phyloP scores from a whole-genome alignment of 768 basidiomycete species.

The Pilatotrama ljubarskyi region DNA sequence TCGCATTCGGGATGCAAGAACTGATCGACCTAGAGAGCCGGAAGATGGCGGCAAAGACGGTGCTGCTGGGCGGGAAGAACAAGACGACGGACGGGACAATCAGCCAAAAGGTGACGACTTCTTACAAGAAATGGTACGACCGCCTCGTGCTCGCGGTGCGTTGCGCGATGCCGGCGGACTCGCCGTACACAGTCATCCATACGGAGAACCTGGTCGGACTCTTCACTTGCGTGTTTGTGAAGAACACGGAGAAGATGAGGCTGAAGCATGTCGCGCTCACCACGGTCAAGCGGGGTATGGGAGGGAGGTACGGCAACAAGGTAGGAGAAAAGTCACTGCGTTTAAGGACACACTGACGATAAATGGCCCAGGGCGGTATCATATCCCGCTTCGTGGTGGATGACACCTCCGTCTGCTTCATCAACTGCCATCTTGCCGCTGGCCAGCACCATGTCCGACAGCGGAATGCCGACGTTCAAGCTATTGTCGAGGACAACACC shows the following conservation, averaged over 20 bases:
- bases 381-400: constrained; percentile 88
- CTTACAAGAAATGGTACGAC: constrained; percentile 91
- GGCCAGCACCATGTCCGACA: constrained; percentile 82
- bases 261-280: constrained; percentile 74
- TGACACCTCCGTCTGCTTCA: constrained; percentile 90
- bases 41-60: constrained; percentile 89
- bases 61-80: constrained; percentile 75
- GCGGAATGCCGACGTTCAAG: constrained; percentile 85
- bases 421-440: constrained; percentile 97
- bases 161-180: constrained; percentile 67
- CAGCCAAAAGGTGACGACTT: constrained; percentile 81
- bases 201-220: constrained; percentile 90
- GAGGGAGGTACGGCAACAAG: constrained; percentile 94
- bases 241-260: constrained; percentile 56
- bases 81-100: constrained; percentile 59
- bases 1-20: constrained; percentile 95
- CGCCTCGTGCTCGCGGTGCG: constrained; percentile 71
- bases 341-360: background rate
- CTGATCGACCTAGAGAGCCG: constrained; percentile 93
- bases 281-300: constrained; percentile 90
- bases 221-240: constrained; percentile 77
- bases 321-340: constrained; percentile 40
- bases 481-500: constrained; percentile 79
- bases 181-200: constrained; percentile 78
- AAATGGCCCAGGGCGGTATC: constrained; percentile 70